phyloP scores from a whole-genome alignment of 78 protist genomes.

The Dictyostelium firmibasis region DNA sequence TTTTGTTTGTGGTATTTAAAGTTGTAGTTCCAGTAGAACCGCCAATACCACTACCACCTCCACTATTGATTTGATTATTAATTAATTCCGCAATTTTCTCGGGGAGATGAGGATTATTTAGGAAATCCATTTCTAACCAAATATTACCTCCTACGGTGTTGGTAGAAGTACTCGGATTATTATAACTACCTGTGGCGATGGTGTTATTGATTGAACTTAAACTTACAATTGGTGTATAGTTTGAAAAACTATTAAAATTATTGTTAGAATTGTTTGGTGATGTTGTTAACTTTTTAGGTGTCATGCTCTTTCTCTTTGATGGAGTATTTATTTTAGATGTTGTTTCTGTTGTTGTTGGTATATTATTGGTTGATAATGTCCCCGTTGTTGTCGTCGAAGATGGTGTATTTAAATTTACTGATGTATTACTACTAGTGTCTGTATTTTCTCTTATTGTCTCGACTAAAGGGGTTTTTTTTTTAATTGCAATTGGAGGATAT shows the following conservation, averaged over 20 bases:
- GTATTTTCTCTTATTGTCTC: not conserved
- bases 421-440: not conserved
- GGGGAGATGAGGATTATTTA: constrained; percentile 27
- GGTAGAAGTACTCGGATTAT: not conserved
- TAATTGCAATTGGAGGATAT: not conserved
- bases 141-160: not conserved
- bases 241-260: not conserved
- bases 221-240: not conserved
- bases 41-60: not conserved
- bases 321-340: not conserved
- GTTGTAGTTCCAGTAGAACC: not conserved
- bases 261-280: constrained; percentile 20
- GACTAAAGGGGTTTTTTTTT: not conserved
- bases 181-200: not conserved
- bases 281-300: constrained; percentile 53
- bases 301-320: constrained; percentile 27
- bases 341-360: not conserved
- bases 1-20: not conserved
- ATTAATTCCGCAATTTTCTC: constrained; percentile 56
- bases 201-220: not conserved
- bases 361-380: not conserved
- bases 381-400: not conserved
- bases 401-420: too few relatives aligned
- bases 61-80: not conserved
- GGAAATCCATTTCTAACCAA: not conserved